A percentile compares a stretch with the other conserved stretches of the same genome.
Conservation (phyloP, 2,329 filamentous ascomycete species). For the Colletotrichum somersetense region DNA sequence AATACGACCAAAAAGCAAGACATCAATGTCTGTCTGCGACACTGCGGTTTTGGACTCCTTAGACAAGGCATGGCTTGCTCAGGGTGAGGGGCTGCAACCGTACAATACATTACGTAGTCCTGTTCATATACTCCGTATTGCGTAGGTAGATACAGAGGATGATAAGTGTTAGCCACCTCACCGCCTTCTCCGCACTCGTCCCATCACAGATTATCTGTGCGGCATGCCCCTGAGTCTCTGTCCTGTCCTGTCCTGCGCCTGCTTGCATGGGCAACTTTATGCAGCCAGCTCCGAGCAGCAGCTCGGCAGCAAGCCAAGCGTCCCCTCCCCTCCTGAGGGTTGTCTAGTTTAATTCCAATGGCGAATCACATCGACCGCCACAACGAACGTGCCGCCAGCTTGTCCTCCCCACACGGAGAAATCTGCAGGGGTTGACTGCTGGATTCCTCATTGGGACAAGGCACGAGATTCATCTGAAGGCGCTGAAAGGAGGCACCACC, state of each 20-base stretch:
- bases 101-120: not conserved
- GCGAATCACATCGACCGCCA: conserved; percentile 31
- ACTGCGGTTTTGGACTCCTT: conserved; percentile 3
- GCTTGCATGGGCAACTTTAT: conserved; percentile 31
- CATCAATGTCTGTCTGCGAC: conserved; percentile 14
- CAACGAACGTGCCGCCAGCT: conserved; percentile 21
- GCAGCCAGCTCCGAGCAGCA: conserved; percentile 28
- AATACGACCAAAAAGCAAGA: not conserved
- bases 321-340: conserved; percentile 5
- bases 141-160: not conserved
- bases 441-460: conserved; percentile 35
- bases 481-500: conserved; percentile 38
- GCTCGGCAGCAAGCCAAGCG: conserved; percentile 13
- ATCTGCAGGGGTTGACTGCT: conserved; percentile 40
- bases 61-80: conserved; percentile 32
- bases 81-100: not conserved
- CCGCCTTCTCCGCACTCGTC: conserved; percentile 11
- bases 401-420: conserved; percentile 39
- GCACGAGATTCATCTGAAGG: conserved; percentile 33
- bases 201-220: conserved; percentile 24
- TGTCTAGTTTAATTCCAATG: not conserved
- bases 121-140: too few species aligned
- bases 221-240: not conserved
- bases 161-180: conserved; percentile 15
- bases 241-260: too few species aligned